A percentile compares a stretch with the other conserved stretches of the same genome.
phyloP scores from a whole-genome alignment of 495 filamentous ascomycete genomes.

The Penicillium parvum region DNA sequence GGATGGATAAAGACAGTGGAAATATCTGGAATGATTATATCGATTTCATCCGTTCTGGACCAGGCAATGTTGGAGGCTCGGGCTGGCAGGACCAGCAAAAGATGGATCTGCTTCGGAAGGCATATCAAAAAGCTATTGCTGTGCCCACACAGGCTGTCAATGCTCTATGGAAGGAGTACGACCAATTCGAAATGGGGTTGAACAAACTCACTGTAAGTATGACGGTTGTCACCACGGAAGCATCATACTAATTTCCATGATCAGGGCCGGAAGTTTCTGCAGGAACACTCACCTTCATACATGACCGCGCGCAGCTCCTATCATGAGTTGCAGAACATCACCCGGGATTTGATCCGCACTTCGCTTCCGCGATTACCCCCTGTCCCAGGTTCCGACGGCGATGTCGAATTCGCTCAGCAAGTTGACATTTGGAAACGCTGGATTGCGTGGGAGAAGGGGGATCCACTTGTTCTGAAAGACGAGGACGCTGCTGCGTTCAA shows the following conservation, averaged over 20 bases:
- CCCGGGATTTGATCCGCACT: slow-evolving; percentile 68
- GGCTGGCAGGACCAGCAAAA: slow-evolving; percentile 97
- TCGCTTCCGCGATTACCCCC: slow-evolving; percentile 79
- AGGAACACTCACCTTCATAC: slow-evolving; percentile 85
- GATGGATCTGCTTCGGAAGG: slow-evolving; percentile 86
- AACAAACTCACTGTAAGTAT: slow-evolving; percentile 76
- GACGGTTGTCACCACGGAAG: not conserved
- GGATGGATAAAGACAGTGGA: slow-evolving; percentile 87
- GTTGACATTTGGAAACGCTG: slow-evolving; percentile 90
- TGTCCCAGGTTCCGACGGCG: slow-evolving; percentile 77
- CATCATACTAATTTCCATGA: slow-evolving; percentile 19
- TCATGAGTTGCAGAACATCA: slow-evolving; percentile 79
- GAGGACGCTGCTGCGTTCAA: slow-evolving; percentile 72
- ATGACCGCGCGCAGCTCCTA: slow-evolving; percentile 88
- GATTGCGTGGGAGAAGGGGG: slow-evolving; percentile 91
- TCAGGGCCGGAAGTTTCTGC: slow-evolving; percentile 85
- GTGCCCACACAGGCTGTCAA: slow-evolving; percentile 78
- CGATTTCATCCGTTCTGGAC: slow-evolving; percentile 79
- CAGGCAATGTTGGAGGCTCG: slow-evolving; percentile 76
- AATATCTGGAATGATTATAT: slow-evolving; percentile 91
- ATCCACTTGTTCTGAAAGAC: slow-evolving; percentile 76
- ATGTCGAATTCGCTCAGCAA: slow-evolving; percentile 78
- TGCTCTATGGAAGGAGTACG: slow-evolving; percentile 92
- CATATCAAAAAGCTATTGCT: slow-evolving; percentile 82
- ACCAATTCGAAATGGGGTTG: slow-evolving; percentile 85